These are phyloP conservation scores for Ceratocystis papillata DNA, from an alignment of 2,329 filamentous ascomycete genomes.

Conservation along the genomic window DNA sequence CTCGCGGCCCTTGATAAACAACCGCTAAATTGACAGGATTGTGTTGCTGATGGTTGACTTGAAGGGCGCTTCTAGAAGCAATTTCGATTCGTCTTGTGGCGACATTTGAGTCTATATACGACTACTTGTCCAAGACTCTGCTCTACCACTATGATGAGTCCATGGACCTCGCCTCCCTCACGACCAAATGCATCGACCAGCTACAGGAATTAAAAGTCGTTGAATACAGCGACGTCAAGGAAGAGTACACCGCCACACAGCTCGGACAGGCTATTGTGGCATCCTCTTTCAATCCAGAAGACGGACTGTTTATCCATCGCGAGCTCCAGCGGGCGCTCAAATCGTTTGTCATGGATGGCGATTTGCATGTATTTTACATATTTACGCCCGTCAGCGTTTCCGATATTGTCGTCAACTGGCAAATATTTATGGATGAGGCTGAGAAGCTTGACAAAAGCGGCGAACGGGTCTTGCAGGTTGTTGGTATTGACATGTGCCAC, in stretches of 20 bases:
- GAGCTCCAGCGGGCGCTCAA: slow-evolving; percentile 57
- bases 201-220: slow-evolving; percentile 48
- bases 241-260: slow-evolving; percentile 49
- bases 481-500: slow-evolving; percentile 56
- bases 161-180: slow-evolving; percentile 41
- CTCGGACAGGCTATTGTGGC: slow-evolving; percentile 61
- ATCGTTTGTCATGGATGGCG: slow-evolving; percentile 69
- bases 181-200: slow-evolving; percentile 50
- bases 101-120: slow-evolving; percentile 51
- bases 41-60: slow-evolving; percentile 10
- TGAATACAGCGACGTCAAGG: slow-evolving; percentile 31
- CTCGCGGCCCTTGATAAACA: neutral
- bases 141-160: slow-evolving; percentile 47
- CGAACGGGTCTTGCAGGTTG: slow-evolving; percentile 53
- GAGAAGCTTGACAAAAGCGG: slow-evolving; percentile 61
- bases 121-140: slow-evolving; percentile 59
- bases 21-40: neutral
- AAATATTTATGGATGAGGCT: slow-evolving; percentile 59
- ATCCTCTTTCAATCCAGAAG: slow-evolving; percentile 61
- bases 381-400: slow-evolving; percentile 59
- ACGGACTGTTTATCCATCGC: slow-evolving; percentile 60
- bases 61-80: slow-evolving; percentile 58
- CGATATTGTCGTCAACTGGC: slow-evolving; percentile 53
- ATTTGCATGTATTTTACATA: slow-evolving; percentile 68
- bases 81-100: slow-evolving; percentile 58